Conservation (phyloP, 208 protist species). For the Vickermania ingenoplastis region DNA sequence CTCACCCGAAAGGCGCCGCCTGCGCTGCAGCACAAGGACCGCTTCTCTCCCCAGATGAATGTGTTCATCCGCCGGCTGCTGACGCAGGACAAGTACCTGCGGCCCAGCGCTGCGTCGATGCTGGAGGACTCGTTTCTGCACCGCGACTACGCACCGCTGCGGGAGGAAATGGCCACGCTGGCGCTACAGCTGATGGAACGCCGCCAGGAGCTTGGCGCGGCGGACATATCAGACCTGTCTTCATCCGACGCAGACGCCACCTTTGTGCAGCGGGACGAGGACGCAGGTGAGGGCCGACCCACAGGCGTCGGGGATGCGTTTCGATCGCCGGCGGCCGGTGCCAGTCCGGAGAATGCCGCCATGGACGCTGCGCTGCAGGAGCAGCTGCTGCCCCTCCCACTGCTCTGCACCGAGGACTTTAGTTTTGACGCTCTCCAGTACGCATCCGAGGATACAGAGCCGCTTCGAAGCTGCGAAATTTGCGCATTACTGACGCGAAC, state of each 20-base stretch:
- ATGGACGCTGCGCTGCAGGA: constrained; percentile 11
- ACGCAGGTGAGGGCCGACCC: background rate
- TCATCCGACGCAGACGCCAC: constrained; percentile 12
- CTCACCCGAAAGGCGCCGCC: constrained; percentile 74
- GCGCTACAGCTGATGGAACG: constrained; percentile 47
- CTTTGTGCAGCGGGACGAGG: background rate
- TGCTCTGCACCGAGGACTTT: constrained; percentile 59
- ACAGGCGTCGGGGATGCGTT: background rate
- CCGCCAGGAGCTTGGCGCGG: constrained; percentile 24
- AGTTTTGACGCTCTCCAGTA: constrained; percentile 52
- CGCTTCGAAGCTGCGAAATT: constrained; percentile 4
- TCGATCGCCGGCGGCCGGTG: background rate
- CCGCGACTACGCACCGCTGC: constrained; percentile 36
- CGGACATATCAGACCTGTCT: constrained; percentile 16
- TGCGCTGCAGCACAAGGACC: constrained; percentile 66
- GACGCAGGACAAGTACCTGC: constrained; percentile 61
- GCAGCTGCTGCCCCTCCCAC: constrained; percentile 32
- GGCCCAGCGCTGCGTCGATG: constrained; percentile 61
- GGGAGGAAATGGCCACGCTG: constrained; percentile 48
- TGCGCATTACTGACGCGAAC: background rate
- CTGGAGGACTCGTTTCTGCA: constrained; percentile 75
- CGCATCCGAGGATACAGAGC: constrained; percentile 3
- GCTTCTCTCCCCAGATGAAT: constrained; percentile 84
- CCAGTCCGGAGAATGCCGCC: background rate
- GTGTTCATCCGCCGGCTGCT: constrained; percentile 70